Base-by-base conservation (phyloP, 2,329 filamentous ascomycete species). In the Ophiostoma fasciatum region DNA sequence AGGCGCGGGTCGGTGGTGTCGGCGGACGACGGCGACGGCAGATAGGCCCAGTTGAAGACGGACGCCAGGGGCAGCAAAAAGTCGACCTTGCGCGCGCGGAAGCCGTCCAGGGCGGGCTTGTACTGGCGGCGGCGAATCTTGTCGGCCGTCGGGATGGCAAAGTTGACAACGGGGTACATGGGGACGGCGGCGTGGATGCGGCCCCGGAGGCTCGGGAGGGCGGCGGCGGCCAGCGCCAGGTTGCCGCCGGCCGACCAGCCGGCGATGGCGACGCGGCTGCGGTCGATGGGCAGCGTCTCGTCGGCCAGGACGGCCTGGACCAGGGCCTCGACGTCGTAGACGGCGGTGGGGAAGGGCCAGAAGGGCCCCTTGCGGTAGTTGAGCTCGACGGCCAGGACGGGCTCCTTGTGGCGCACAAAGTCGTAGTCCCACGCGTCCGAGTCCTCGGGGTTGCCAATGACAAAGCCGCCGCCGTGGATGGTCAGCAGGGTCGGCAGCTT, bases 231-330 rank as follows among this genome's bases (percentile, higher is more conserved):
- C 1, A 70, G 50, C 1, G 58, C 46, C 1, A 71, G 51, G 45
- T 66, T 69, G 2, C 58, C 68, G 19, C 68, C 67, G 0, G 66
- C 66, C 23, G 62, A 65, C 49, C 64, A 70, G 9, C 67, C 67
- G 2, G 52, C 57, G 1, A 71, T 41, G 0, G 58, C 57, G 5
- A 68, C 53, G 4, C 37, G 17, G 51, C 50, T 3, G 43, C 35
- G 7, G 48, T 71, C 63, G 42, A 70, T 56, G 3, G 63, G 63
- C 1, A 72, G 55, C 1, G 50, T 46, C 1, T 46, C 20, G 48
- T 71, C 64, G 7, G 49, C 46, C 9, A 69, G 53, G 10, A 63
- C 50, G 9, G 58, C 57, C 15, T 51, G 42, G 38, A 57, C 52
- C 15, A 67, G 52, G 1, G 60, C 60, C 18, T 58, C 61, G 17